A percentile compares a stretch with the other conserved stretches of the same genome.
Conservation (phyloP, 176 grass and related monocot species). For the Poa annua region DNA sequence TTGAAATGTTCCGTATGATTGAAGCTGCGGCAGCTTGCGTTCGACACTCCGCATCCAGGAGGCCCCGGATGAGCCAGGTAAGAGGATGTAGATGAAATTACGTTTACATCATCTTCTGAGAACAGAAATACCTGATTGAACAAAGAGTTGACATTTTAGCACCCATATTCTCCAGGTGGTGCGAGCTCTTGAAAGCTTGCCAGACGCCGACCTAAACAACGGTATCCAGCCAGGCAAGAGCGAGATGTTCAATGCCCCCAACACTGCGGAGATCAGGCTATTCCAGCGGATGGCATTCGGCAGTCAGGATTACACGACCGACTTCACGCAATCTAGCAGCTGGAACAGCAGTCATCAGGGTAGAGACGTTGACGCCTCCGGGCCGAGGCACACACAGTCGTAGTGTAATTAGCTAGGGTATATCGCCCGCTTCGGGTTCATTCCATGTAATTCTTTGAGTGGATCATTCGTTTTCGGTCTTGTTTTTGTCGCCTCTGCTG, state of each 20-base stretch:
- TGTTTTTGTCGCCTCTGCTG: not conserved
- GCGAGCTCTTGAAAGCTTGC: slow-evolving; percentile 74
- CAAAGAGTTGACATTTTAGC: not conserved
- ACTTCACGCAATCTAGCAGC: slow-evolving; percentile 67
- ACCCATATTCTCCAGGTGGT: slow-evolving; percentile 60
- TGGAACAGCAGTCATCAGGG: slow-evolving; percentile 49
- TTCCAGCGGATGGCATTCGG: slow-evolving; percentile 94
- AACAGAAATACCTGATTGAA: not conserved
- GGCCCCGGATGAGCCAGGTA: slow-evolving; percentile 83
- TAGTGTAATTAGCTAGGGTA: slow-evolving; percentile 43
- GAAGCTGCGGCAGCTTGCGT: slow-evolving; percentile 75
- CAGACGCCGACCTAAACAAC: slow-evolving; percentile 77
- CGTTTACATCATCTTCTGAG: not conserved
- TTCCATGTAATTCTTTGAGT: slow-evolving; percentile 47
- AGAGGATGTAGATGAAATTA: not conserved
- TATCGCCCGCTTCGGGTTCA: slow-evolving; percentile 4
- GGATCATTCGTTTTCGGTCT: not conserved
- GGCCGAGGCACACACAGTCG: slow-evolving; percentile 44
- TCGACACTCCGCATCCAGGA: slow-evolving; percentile 59
- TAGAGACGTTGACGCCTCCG: slow-evolving; percentile 35
- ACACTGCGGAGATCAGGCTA: slow-evolving; percentile 84
- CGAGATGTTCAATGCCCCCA: slow-evolving; percentile 70
- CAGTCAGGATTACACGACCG: slow-evolving; percentile 67
- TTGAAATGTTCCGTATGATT: slow-evolving; percentile 71
- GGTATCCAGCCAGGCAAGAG: slow-evolving; percentile 92